Evolutionary conservation across 768 basidiomycete species (phyloP), one percentile per base, ranked within the genome.

Genomic region (Russula virescens): DNA sequence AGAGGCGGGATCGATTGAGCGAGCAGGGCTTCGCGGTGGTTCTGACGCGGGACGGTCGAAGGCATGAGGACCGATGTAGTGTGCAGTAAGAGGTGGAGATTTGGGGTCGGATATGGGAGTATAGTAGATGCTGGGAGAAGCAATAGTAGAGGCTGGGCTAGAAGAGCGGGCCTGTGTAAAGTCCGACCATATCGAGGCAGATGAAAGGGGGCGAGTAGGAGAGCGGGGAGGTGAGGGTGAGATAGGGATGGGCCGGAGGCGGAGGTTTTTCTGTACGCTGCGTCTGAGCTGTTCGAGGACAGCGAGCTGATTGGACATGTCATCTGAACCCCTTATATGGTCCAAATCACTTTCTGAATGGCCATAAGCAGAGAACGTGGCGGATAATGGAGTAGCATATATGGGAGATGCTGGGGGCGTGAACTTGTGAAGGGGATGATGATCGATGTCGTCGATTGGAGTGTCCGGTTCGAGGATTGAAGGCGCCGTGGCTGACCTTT

Each of bases 231-330:
- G 68, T 13, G 52, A 65, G n/a, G 58, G 71, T 28, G 58, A 65
- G 25, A 86, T 86, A 54, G 83, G 82, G 60, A 93, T 87, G 31
- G 91, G 91, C 23, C 91, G 81, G 40, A 93, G 79, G 61, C 83
- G 85, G 42, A 93, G 80, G 68, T 93, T 93, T 73, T 84, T 80
- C 74, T 86, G 83, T 2, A 93, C 87, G 68, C 77, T 88, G 66
- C 81, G 79, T 38, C 91, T 82, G 9, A 93, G 79, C 67, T 81
- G 75, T 61, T 88, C 86, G 43, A 93, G 82, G 58, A 80, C 81
- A 14, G 80, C 83, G 43, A 92, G 78, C 63, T 87, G 88, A 65
- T 83, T 82, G 18, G 82, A 79, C 58, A 92, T 75, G 65, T 90
- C 88, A 67, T 86, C 88, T 25, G 61, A 25, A 2, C 55, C 42